phyloP scores from a whole-genome alignment of 345 rosid genomes.

The Boechera retrofracta region DNA sequence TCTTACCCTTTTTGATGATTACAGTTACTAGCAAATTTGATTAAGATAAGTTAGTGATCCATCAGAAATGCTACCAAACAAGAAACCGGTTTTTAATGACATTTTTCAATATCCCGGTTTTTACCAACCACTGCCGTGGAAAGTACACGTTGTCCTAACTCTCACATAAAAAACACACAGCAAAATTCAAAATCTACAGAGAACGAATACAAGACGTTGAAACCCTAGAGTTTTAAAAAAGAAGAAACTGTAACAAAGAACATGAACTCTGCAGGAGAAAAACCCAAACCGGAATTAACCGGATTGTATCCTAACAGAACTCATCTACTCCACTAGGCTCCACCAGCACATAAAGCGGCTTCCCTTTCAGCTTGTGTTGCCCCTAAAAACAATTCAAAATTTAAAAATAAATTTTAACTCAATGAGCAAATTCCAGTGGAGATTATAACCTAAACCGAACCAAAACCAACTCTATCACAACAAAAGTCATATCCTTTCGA shows the following conservation, averaged over 20 bases:
- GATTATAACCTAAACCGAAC: constrained; percentile 1
- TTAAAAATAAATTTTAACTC: not conserved
- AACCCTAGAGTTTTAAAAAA: constrained; percentile 3
- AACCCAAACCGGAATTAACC: constrained; percentile 31
- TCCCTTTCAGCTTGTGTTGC: constrained; percentile 70
- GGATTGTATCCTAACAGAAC: constrained; percentile 41
- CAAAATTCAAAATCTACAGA: constrained; percentile 35
- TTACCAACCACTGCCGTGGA: constrained; percentile 26
- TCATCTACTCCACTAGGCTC: constrained; percentile 67
- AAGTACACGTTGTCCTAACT: constrained; percentile 30
- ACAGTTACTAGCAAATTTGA: not conserved
- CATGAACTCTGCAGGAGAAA: constrained; percentile 13
- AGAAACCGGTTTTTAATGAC: constrained; percentile 4
- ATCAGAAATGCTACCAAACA: not conserved
- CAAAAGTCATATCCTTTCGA: not conserved
- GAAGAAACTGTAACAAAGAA: constrained; percentile 17
- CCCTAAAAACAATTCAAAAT: constrained; percentile 49
- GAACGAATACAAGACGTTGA: not conserved
- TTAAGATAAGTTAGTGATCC: constrained; percentile 11
- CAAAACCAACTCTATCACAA: constrained; percentile 1
- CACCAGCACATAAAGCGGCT: constrained; percentile 72
- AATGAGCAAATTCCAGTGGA: not conserved
- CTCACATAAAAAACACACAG: constrained; percentile 20
- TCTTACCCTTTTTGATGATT: constrained; percentile 19
- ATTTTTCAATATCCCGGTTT: constrained; percentile 20